A percentile compares a stretch with the other conserved stretches of the same genome.
phyloP scores from a whole-genome alignment of 768 basidiomycete genomes.

The Porpolomopsis calyptriformis region DNA sequence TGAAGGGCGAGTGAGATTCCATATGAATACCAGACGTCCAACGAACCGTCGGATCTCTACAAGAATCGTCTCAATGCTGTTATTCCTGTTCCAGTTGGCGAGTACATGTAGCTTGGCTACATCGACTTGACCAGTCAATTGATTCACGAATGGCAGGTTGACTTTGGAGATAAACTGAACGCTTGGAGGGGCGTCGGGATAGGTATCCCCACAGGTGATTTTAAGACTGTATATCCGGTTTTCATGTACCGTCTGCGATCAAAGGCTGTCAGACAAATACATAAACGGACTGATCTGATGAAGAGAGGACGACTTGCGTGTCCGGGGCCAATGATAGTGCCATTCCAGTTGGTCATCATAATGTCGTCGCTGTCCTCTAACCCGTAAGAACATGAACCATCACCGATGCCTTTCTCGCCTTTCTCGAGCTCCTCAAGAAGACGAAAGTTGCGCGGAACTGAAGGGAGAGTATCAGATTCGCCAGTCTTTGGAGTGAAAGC shows the following conservation, averaged over 20 bases:
- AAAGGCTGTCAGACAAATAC: slow-evolving; percentile 7
- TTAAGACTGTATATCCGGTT: slow-evolving; percentile 96
- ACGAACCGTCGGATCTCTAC: slow-evolving; percentile 88
- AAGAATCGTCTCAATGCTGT: slow-evolving; percentile 78
- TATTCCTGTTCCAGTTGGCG: slow-evolving; percentile 59
- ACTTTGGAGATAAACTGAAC: slow-evolving; percentile 84
- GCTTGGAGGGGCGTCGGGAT: slow-evolving; percentile 69
- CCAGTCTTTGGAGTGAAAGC: background rate
- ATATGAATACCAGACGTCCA: background rate
- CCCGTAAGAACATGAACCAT: slow-evolving; percentile 95
- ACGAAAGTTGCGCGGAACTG: slow-evolving; percentile 94
- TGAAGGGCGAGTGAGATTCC: background rate
- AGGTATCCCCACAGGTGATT: slow-evolving; percentile 68
- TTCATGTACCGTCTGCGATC: slow-evolving; percentile 85
- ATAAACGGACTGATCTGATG: slow-evolving; percentile 8
- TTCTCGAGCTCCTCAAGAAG: slow-evolving; percentile 98
- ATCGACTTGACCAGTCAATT: slow-evolving; percentile 69
- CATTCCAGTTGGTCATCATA: slow-evolving; percentile 97
- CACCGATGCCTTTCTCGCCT: slow-evolving; percentile 98
- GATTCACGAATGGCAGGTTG: slow-evolving; percentile 86
- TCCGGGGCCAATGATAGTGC: slow-evolving; percentile 96
- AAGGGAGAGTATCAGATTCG: background rate
- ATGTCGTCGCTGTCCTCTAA: slow-evolving; percentile 93
- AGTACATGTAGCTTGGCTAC: slow-evolving; percentile 60
- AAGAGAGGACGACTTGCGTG: slow-evolving; percentile 49